Percentiles rank a stretch among this genome's conserved stretches.
These are phyloP conservation scores for Apiotrichum montevideense DNA, from an alignment of 1,284 basidiomycete species.

Conservation along the genomic window DNA sequence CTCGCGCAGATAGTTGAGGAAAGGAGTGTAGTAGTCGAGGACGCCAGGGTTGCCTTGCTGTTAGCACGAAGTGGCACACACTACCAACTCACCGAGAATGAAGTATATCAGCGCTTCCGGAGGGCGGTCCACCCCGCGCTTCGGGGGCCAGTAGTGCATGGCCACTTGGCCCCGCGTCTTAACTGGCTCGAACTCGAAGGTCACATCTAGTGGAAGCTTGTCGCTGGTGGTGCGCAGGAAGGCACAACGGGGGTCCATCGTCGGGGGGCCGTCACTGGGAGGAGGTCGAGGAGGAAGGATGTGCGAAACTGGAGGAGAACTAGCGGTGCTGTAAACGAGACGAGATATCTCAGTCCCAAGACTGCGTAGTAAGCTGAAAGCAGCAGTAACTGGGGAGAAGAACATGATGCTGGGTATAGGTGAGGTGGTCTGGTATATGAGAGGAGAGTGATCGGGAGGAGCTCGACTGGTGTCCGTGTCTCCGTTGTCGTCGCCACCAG, in stretches of 20 bases:
- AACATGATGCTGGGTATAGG: no score
- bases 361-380: no score
- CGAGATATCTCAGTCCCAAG: no score
- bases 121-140: slow-evolving; percentile 6
- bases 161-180: slow-evolving; percentile 9
- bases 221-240: slow-evolving; percentile 12
- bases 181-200: slow-evolving; percentile 5
- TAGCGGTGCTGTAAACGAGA: no score
- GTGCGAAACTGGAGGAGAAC: no score
- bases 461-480: no score
- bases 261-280: background rate
- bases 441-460: no score
- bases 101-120: slow-evolving; percentile 33
- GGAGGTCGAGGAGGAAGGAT: no score
- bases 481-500: no score
- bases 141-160: slow-evolving; percentile 36
- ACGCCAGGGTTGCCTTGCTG: slow-evolving; percentile 45
- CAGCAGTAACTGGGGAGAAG: no score
- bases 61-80: background rate
- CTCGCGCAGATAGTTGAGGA: slow-evolving; percentile 35
- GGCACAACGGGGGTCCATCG: slow-evolving; percentile 19
- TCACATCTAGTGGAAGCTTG: background rate
- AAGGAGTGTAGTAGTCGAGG: slow-evolving; percentile 43
- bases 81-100: slow-evolving; percentile 28
- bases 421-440: no score